Percentiles rank a stretch among this genome's conserved stretches.
Conservation (phyloP, 78 protist species). For the Cavenderia fasciculata region DNA sequence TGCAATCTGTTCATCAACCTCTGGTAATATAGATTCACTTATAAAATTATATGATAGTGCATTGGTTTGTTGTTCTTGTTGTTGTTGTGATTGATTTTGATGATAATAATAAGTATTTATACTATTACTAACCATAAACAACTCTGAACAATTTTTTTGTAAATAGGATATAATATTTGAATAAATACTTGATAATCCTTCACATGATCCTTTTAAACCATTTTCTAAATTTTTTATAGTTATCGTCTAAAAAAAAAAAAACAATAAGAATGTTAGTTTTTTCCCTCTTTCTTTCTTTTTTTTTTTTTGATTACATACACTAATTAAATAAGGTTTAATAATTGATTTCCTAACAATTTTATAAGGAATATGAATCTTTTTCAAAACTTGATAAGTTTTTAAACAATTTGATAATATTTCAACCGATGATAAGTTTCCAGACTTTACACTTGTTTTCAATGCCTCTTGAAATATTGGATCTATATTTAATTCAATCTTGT, state of each 20-base stretch:
- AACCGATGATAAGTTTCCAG: background rate
- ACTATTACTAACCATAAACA: no score
- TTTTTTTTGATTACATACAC: background rate
- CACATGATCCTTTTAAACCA: conserved; percentile 11
- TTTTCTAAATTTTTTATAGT: conserved; percentile 14
- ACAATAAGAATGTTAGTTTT: background rate
- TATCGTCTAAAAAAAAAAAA: background rate
- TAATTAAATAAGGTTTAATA: conserved; percentile 24
- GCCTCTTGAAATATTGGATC: conserved; percentile 59
- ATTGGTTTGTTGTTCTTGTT: background rate
- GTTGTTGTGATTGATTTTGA: background rate
- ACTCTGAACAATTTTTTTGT: background rate
- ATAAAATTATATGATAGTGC: conserved; percentile 58
- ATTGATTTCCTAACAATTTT: conserved; percentile 20
- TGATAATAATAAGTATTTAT: no score
- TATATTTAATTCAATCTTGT: conserved; percentile 25
- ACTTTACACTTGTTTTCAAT: background rate
- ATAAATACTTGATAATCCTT: conserved; percentile 50
- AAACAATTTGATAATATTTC: conserved; percentile 29
- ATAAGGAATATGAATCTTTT: conserved; percentile 33
- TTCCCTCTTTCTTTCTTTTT: background rate
- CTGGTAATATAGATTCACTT: conserved; percentile 42
- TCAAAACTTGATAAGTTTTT: conserved; percentile 22
- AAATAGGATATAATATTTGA: background rate
- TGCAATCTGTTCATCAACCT: conserved; percentile 35